phyloP scores from a whole-genome alignment of 805 yeast genomes.

The Lachancea quebecensis region DNA sequence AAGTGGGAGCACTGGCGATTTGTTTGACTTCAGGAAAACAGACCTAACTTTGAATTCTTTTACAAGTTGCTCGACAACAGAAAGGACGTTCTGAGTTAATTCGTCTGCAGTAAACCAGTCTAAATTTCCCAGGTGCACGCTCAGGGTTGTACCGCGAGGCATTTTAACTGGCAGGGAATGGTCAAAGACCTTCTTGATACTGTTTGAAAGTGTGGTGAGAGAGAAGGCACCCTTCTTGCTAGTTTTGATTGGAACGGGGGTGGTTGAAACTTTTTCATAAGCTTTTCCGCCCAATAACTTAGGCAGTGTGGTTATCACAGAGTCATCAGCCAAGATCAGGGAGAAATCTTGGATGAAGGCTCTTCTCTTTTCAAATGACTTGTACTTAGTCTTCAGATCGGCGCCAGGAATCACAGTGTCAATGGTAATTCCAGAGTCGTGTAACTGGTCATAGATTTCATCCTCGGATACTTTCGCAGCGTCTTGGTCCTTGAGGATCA shows the following conservation, averaged over 20 bases:
- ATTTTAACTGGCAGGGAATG: slow-evolving; percentile 54
- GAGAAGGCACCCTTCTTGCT: slow-evolving; percentile 31
- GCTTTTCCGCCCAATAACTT: slow-evolving; percentile 79
- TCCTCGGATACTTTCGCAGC: slow-evolving; percentile 31
- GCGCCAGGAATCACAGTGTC: slow-evolving; percentile 58
- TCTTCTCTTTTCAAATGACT: slow-evolving; percentile 83
- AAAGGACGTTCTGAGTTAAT: slow-evolving; percentile 53
- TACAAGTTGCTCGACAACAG: slow-evolving; percentile 44
- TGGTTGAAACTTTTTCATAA: slow-evolving; percentile 57
- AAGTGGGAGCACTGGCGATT: slow-evolving; percentile 81
- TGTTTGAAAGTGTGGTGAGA: slow-evolving; percentile 47
- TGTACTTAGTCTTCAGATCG: slow-evolving; percentile 76
- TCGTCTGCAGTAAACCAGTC: slow-evolving; percentile 39
- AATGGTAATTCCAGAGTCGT: slow-evolving; percentile 26
- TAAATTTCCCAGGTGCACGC: slow-evolving; percentile 58
- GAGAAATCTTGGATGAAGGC: slow-evolving; percentile 63
- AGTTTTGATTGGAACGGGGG: slow-evolving; percentile 61
- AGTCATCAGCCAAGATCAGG: slow-evolving; percentile 78
- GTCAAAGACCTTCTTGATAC: slow-evolving; percentile 48
- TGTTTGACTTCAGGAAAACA: slow-evolving; percentile 55
- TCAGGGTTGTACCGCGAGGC: slow-evolving; percentile 66
- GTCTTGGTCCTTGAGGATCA: slow-evolving; percentile 37
- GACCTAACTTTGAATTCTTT: slow-evolving; percentile 43
- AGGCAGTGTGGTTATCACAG: slow-evolving; percentile 73
- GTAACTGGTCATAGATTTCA: slow-evolving; percentile 67